Evolutionary conservation across 2,329 filamentous ascomycete species (phyloP).

Genomic region (Fusarium anguioides): DNA sequence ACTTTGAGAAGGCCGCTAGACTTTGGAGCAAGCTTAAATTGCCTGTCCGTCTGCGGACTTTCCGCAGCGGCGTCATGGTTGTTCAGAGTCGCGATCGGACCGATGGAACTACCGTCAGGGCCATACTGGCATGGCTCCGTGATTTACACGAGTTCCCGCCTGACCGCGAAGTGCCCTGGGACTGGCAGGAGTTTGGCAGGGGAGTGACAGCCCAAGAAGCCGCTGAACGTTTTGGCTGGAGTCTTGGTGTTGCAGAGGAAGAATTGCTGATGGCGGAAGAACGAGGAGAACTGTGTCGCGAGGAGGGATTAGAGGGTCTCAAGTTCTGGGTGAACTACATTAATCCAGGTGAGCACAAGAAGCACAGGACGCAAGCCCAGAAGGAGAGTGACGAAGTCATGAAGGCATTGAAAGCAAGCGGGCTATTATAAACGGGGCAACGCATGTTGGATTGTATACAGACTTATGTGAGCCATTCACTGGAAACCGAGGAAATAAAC

Average conservation of each 20-base stretch:
- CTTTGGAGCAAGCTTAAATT: conserved; percentile 90
- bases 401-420: conserved; percentile 57
- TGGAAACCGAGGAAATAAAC: not conserved
- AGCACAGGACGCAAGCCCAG: conserved; percentile 43
- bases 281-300: conserved; percentile 84
- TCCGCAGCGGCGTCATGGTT: conserved; percentile 94
- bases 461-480: conserved; percentile 10
- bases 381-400: conserved; percentile 56
- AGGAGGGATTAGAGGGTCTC: conserved; percentile 90
- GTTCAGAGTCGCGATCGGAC: conserved; percentile 90
- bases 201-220: conserved; percentile 91
- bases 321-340: conserved; percentile 92
- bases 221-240: conserved; percentile 94
- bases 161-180: conserved; percentile 74
- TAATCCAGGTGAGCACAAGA: conserved; percentile 55
- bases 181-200: conserved; percentile 80
- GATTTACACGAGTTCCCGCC: conserved; percentile 76
- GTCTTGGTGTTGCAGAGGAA: conserved; percentile 93
- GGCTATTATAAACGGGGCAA: conserved; percentile 41
- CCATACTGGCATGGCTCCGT: conserved; percentile 80
- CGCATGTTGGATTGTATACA: conserved; percentile 14
- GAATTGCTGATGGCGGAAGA: conserved; percentile 98
- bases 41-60: conserved; percentile 86
- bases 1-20: conserved; percentile 89
- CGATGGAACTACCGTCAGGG: conserved; percentile 87